Percentiles rank a stretch among this genome's conserved stretches.
Evolutionary conservation across 441 rosid genomes (phyloP).

Genomic region (Euphorbia corollata): DNA sequence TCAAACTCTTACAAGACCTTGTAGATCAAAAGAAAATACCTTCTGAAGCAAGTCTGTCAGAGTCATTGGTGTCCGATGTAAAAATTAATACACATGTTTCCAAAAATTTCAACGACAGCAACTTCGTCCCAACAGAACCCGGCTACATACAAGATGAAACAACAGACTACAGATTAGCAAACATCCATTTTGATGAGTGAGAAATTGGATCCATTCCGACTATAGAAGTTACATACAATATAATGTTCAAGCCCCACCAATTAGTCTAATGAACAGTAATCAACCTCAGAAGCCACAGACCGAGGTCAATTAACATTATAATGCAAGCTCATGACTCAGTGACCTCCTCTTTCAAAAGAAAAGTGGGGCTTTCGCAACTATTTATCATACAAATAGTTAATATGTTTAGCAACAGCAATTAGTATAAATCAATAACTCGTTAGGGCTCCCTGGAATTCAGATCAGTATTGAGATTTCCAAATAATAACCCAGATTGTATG

Average conservation of each 20-base stretch:
- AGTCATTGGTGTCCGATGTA: conserved; percentile 60
- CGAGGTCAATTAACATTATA: background rate
- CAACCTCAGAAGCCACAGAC: background rate
- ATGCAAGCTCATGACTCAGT: background rate
- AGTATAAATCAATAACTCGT: background rate
- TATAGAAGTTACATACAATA: background rate
- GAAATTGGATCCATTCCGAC: background rate
- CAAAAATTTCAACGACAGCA: conserved; percentile 89
- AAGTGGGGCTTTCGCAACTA: background rate
- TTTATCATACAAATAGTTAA: background rate
- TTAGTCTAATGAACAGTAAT: background rate
- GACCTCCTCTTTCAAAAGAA: conserved; percentile 1
- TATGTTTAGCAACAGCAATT: background rate
- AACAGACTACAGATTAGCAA: conserved; percentile 25
- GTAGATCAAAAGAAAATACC: conserved; percentile 41
- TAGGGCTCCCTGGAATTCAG: background rate
- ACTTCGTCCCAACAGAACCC: conserved; percentile 62
- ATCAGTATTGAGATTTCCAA: conserved; percentile 5
- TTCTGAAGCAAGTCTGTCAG: conserved; percentile 45
- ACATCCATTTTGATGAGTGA: conserved; percentile 5
- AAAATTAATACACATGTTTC: conserved; percentile 73
- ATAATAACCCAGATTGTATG: background rate
- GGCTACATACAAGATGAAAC: conserved; percentile 48
- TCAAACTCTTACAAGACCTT: background rate
- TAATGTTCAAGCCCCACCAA: background rate